Evolutionary conservation across 169 alveolate species (phyloP), one percentile per base, ranked within the genome.

Genomic region (Plasmodium cynomolgi): DNA sequence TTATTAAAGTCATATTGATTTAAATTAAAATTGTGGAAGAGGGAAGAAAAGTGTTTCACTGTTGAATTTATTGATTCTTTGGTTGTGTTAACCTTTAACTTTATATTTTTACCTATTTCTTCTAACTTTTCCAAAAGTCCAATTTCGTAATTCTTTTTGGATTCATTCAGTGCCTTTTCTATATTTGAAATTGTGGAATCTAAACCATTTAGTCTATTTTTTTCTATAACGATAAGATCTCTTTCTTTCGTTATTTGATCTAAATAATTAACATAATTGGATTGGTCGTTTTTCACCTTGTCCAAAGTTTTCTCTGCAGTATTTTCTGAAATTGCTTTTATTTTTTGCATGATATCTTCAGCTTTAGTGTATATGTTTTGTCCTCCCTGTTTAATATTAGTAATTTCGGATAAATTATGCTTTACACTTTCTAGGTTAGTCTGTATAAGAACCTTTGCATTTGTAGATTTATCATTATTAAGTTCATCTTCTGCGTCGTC

Each of bases 141-240:
- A 31, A 56, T 26, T 72, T 84, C 92, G n/a, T 71, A 84, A 37
- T 17, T 39, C 74, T 37, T 84, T 71, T 84, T 84, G 6, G 41
- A 29, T 33, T 71, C 44, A 3, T 44, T 29, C n/a, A 84, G 23
- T 23, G 39, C 82, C 11, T 17, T 71, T 71, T 72, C 77, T 72
- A 84, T 84, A 0, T 6, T 84, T 23, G 20, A 8, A 39, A 84
- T 72, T 9, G 50, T 4, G 31, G 56, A 15, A 20, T 84, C 54
- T 37, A 84, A 1, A 0, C 13, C 20, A 39, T 41, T 50, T 3
- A 84, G 26, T 56, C 73, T 41, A 13, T 23, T 56, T 47, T 71
- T 17, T 84, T 84, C 71, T 2, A 17, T 62, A n/a, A 37, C 31
- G 7, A 68, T 58, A 34, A 33, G n/a, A 37, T 83, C 34, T n/a